Evolutionary conservation across 225 moss, liverwort and hornwort genomes (phyloP), one percentile per base, ranked within the genome.

Genomic region (Straminergon stramineum): DNA sequence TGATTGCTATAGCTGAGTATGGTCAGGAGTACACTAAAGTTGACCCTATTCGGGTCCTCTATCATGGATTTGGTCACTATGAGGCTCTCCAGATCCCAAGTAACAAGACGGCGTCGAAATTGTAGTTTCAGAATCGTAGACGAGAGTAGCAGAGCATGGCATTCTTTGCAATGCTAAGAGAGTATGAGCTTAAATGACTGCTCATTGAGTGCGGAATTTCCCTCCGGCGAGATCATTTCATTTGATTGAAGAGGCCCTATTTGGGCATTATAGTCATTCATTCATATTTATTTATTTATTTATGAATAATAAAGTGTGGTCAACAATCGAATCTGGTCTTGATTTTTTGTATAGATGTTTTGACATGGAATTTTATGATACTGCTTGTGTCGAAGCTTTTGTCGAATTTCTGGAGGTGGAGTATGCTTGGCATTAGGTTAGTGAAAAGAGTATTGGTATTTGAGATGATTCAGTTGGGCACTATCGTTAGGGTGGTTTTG

Each of bases 31-130:
- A 97, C 84, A 90, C 93, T 10, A 95, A 90, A 82, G 86, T 90
- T 31, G 91, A 96, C 39, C 99, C 97, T n/a, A 91, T 99, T 88
- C 92, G 92, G 82, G 99, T 99, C 64, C 92, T 99, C 17, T 99
- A 99, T 78, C 97, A 99, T 91, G 99, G 99, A 64, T 99, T 95
- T 92, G 97, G 99, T 85, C 99, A 99, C 81, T 99, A 99, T 61
- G 97, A 97, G 83, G 99, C 99, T 61, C 85, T 99, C 85, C 97
- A 99, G 93, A 94, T 99, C 83, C 96, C 93, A 3, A 90, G 91
- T 52, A 88, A 52, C 81, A 92, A 87, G 90, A 27, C 60, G 51
- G 39, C 63, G 70, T 94, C 94, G 77, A 93, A 92, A 89, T 91
- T 94, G 88, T 94, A 93, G 92, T 81, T 81, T 76, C 53, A 76